phyloP scores from a whole-genome alignment of 2,329 filamentous ascomycete species.

The Xylaria sp. region DNA sequence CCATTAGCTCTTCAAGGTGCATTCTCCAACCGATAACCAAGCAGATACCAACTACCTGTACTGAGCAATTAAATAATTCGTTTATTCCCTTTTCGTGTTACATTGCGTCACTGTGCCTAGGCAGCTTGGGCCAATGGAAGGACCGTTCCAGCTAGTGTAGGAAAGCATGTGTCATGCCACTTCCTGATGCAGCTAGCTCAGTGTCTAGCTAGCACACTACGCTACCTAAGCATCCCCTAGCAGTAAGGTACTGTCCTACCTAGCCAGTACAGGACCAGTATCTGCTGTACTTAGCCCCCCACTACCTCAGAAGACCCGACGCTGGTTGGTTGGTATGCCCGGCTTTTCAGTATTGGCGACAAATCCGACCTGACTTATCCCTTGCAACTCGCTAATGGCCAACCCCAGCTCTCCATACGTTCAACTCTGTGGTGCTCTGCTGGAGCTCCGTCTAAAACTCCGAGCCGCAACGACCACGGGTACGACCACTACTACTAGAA shows the following conservation, averaged over 20 bases:
- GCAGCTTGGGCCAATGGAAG: background rate
- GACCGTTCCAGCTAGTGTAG: background rate
- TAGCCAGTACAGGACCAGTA: no score
- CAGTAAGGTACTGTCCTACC: no score
- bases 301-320: background rate
- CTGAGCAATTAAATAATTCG: background rate
- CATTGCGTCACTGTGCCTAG: slow-evolving; percentile 14
- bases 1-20: no score
- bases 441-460: slow-evolving; percentile 19
- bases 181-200: slow-evolving; percentile 25
- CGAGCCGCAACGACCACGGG: no score
- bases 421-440: background rate
- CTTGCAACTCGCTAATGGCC: slow-evolving; percentile 16
- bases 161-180: background rate
- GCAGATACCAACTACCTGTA: background rate
- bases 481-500: background rate
- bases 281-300: no score
- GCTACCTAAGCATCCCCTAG: no score
- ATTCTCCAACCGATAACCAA: background rate
- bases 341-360: slow-evolving; percentile 3
- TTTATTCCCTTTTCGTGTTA: background rate
- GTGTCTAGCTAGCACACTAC: background rate
- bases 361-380: slow-evolving; percentile 18
- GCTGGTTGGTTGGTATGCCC: slow-evolving; percentile 25
- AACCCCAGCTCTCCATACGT: no score